Percentiles rank a stretch among this genome's conserved stretches.
Evolutionary conservation across 1,284 basidiomycete genomes (phyloP).

Genomic region (Athelia psychrophila): DNA sequence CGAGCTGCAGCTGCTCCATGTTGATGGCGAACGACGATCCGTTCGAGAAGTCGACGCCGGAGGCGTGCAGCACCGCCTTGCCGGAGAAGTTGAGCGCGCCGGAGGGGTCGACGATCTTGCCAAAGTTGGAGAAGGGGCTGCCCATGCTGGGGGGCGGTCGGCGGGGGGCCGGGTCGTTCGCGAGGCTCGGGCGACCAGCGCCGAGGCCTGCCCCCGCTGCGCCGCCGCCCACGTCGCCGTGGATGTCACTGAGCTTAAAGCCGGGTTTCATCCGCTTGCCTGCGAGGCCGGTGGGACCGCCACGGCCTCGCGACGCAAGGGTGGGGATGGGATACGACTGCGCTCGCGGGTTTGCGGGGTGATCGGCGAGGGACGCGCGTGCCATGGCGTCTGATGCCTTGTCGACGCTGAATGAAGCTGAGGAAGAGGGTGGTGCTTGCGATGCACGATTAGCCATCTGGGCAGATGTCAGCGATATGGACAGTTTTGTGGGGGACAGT

Average conservation of each 20-base stretch:
- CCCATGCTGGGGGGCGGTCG: conserved; percentile 45
- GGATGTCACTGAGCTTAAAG: conserved; percentile 65
- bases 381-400: conserved; percentile 37
- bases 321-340: conserved; percentile 20
- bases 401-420: conserved; percentile 27
- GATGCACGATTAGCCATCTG: conserved; percentile 57
- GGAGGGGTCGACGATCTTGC: conserved; percentile 94
- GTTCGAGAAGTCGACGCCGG: conserved; percentile 93
- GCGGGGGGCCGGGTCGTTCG: conserved; percentile 34
- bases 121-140: conserved; percentile 91
- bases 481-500: conserved; percentile 1
- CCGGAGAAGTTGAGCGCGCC: conserved; percentile 92
- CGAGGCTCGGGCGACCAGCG: conserved; percentile 54
- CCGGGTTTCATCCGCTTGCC: conserved; percentile 54
- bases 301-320: conserved; percentile 7
- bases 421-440: conserved; percentile 21
- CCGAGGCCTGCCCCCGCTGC: conserved; percentile 68
- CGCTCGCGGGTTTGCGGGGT: conserved; percentile 21
- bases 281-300: conserved; percentile 39
- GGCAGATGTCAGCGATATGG: conserved; percentile 7
- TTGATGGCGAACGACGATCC: conserved; percentile 94
- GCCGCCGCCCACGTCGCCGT: conserved; percentile 41
- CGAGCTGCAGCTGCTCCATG: conserved; percentile 90
- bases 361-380: conserved; percentile 27
- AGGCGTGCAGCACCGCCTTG: conserved; percentile 90